Evolutionary conservation across 768 basidiomycete species (phyloP), one percentile per base, ranked within the genome.

Genomic region (Suillus subluteus): DNA sequence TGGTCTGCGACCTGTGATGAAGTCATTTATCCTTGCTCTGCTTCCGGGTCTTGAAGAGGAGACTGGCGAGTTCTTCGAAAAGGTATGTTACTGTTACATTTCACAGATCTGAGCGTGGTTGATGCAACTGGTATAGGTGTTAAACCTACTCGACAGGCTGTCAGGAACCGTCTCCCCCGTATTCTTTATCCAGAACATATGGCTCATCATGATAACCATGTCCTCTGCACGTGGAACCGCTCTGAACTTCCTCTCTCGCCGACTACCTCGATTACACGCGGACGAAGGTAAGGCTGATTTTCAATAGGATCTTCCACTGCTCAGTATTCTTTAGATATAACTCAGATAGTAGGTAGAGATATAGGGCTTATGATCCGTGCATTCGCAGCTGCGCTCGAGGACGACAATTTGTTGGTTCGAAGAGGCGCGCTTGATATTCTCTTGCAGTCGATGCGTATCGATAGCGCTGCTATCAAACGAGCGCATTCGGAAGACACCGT

Each of bases 21-120:
- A 98, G 77, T 92, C 97, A 0, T 92, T 99, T 74, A 94, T 98
- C 63, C 85, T 99, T 55, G 93, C 97, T 0, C 78, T 99, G 30
- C 86, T 99, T 13, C 98, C 98, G 2, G 98, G 98, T 2, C 82
- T 99, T 62, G 98, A 99, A 76, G 98, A 99, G 76, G 97, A 98
- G 77, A 96, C 95, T 0, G 94, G 96, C 1, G 98, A 99, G 78
- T 98, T 93, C 79, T 98, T 98, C 72, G 98, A 99, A 62, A 93
- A 92, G 82, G 92, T 90, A 63, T 48, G 67, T 26, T 23, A 8
- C 6, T 44, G 12, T 23, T 21, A 18, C 6, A 62, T 23, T 23
- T 4, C 30, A 6, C 18, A 18, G 55, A 63, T 26, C 3, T 52
- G 8, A 21, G 40, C 32, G 21, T 12, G 26, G 58, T 26, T 67